Conservation (phyloP, 345 rosid genomes). For the Angophora floribunda region DNA sequence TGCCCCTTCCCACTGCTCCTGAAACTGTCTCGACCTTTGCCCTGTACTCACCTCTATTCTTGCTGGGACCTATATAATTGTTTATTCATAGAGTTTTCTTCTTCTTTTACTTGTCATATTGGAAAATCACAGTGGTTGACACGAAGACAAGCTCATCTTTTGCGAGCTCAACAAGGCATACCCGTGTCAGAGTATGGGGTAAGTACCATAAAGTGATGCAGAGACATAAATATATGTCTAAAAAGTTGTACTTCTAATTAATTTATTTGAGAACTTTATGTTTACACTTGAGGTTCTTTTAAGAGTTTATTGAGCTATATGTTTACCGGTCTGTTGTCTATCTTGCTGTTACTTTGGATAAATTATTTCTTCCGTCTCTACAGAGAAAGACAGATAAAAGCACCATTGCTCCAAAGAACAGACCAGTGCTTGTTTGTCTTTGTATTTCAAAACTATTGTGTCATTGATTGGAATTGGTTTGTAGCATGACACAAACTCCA, state of each 20-base stretch:
- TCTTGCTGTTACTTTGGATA: neutral
- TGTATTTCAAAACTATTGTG: neutral
- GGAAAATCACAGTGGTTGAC: constrained; percentile 54
- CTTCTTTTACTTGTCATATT: neutral
- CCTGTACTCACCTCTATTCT: neutral
- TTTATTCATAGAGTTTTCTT: neutral
- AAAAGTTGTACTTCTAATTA: neutral
- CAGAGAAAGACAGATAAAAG: neutral
- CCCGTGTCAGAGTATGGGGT: constrained; percentile 96
- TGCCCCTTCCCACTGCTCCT: neutral
- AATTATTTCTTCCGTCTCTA: neutral
- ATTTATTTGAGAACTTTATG: neutral
- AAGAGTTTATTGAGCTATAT: neutral
- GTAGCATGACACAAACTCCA: neutral
- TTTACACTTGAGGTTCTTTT: neutral
- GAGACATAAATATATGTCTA: neutral
- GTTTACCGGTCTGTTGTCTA: neutral
- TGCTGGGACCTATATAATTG: neutral
- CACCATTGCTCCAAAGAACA: neutral
- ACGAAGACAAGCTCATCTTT: constrained; percentile 70
- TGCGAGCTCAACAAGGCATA: constrained; percentile 96
- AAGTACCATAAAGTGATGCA: constrained; percentile 3
- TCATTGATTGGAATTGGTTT: neutral
- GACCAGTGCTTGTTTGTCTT: neutral
- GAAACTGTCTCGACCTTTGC: neutral